A percentile compares a stretch with the other conserved stretches of the same genome.
Evolutionary conservation across 2,329 filamentous ascomycete species (phyloP).

Genomic region (Trichoderma pleuroti): DNA sequence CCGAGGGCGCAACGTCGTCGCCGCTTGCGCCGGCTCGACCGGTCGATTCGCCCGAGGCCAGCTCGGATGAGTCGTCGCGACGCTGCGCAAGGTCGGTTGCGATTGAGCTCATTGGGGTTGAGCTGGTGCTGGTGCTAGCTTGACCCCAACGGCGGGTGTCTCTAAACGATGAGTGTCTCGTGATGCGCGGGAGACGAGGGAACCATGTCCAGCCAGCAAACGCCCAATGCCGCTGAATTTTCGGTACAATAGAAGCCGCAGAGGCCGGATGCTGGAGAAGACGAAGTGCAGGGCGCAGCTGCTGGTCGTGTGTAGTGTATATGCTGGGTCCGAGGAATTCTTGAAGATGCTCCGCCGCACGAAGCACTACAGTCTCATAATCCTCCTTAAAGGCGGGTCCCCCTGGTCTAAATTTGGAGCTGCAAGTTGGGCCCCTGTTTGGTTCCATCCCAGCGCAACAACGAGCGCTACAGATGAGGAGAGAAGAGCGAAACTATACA

Average conservation of each 20-base stretch:
- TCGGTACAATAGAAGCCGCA: neutral
- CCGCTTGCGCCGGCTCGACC: neutral
- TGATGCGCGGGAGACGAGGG: neutral
- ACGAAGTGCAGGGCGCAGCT: neutral
- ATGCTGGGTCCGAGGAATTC: neutral
- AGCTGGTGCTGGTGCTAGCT: neutral
- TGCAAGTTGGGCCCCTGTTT: neutral
- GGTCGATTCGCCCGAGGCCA: slow-evolving; percentile 13
- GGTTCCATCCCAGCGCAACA: neutral
- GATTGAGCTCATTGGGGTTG: slow-evolving; percentile 19
- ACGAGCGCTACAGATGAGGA: neutral
- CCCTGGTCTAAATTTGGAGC: slow-evolving; percentile 15
- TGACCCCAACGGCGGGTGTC: slow-evolving; percentile 9
- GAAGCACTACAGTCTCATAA: neutral
- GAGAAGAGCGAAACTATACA: neutral
- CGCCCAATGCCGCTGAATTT: neutral
- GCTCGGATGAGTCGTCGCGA: slow-evolving; percentile 16
- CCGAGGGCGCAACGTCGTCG: neutral
- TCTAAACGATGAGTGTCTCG: slow-evolving; percentile 13
- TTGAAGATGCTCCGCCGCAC: slow-evolving; percentile 1
- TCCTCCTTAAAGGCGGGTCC: slow-evolving; percentile 17
- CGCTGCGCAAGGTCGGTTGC: slow-evolving; percentile 14
- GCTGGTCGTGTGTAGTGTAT: neutral
- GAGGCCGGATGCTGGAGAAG: neutral
- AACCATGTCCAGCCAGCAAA: slow-evolving; percentile 9